These are phyloP conservation scores for Hura crepitans DNA, from an alignment of 441 rosid genomes.

Conservation along the genomic window DNA sequence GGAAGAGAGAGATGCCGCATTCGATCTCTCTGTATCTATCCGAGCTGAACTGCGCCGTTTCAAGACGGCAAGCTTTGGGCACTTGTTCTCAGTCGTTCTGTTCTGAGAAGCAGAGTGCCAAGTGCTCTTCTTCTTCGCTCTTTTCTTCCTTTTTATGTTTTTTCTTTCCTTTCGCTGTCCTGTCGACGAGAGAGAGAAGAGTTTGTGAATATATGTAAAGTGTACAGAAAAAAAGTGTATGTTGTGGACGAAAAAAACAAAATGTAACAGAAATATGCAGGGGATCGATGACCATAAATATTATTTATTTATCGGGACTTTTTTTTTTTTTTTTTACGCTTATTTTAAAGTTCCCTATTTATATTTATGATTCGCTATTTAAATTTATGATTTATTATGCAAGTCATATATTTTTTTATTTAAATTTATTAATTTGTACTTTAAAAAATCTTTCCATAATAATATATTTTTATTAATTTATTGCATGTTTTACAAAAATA, in stretches of 20 bases:
- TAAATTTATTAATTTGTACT: too few relatives aligned
- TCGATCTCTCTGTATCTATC: conserved; percentile 18
- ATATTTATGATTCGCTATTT: not conserved
- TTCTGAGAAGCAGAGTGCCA: conserved; percentile 1
- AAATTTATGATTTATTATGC: too few relatives aligned
- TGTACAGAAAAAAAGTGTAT: not conserved
- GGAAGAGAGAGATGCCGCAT: conserved; percentile 17
- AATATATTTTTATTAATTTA: too few relatives aligned
- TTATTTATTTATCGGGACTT: conserved; percentile 1
- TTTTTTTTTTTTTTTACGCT: too few relatives aligned
- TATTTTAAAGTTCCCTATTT: too few relatives aligned
- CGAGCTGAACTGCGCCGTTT: not conserved
- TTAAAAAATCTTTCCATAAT: too few relatives aligned
- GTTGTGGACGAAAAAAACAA: not conserved
- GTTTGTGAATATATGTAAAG: not conserved
- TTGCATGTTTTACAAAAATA: too few relatives aligned
- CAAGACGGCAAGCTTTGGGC: conserved; percentile 23
- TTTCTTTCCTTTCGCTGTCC: not conserved
- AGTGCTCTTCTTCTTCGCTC: conserved; percentile 3
- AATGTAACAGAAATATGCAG: not conserved
- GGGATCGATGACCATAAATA: conserved; percentile 22
- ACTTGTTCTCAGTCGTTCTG: conserved; percentile 20
- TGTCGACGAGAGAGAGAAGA: not conserved
- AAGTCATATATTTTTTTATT: too few relatives aligned
- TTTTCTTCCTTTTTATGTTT: not conserved